Evolutionary conservation across 352 stramenopile species (phyloP).

Genomic region (Globisporangium camurandrum): DNA sequence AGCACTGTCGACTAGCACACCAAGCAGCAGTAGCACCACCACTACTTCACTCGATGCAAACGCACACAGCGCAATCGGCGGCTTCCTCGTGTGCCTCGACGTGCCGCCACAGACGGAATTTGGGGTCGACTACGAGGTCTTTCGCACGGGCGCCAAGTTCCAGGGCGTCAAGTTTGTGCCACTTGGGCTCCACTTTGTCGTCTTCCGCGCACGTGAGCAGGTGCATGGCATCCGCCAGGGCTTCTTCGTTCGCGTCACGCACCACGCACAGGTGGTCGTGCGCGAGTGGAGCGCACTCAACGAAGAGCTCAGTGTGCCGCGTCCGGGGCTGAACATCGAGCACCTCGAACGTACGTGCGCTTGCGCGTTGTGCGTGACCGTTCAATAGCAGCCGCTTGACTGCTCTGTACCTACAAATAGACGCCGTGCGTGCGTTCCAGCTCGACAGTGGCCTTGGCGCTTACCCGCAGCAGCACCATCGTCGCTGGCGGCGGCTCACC

Average conservation of each 20-base stretch:
- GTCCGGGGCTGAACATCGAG: slow-evolving; percentile 53
- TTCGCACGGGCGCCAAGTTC: slow-evolving; percentile 71
- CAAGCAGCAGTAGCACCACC: neutral
- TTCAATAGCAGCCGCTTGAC: neutral
- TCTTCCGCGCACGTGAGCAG: slow-evolving; percentile 71
- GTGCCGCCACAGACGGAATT: slow-evolving; percentile 76
- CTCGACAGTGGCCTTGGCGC: slow-evolving; percentile 67
- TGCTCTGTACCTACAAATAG: slow-evolving; percentile 14
- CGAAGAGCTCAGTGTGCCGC: slow-evolving; percentile 58
- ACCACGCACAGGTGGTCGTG: slow-evolving; percentile 56
- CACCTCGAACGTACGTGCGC: slow-evolving; percentile 64
- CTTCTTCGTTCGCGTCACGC: slow-evolving; percentile 68
- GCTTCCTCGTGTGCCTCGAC: slow-evolving; percentile 79
- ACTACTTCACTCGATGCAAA: too few relatives aligned
- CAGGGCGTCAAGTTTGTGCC: slow-evolving; percentile 83
- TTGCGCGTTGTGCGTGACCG: too few relatives aligned
- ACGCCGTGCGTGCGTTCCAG: slow-evolving; percentile 67
- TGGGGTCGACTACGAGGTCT: slow-evolving; percentile 83
- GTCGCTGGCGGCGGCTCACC: slow-evolving; percentile 63
- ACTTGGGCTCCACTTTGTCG: slow-evolving; percentile 71
- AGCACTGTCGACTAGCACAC: neutral
- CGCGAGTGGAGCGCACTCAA: slow-evolving; percentile 72
- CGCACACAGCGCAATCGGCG: slow-evolving; percentile 22
- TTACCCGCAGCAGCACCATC: slow-evolving; percentile 75
- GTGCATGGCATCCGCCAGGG: slow-evolving; percentile 77